Percentiles rank a stretch among this genome's conserved stretches.
phyloP scores from a whole-genome alignment of 2,329 filamentous ascomycete genomes.

The Colletotrichum costaricense region DNA sequence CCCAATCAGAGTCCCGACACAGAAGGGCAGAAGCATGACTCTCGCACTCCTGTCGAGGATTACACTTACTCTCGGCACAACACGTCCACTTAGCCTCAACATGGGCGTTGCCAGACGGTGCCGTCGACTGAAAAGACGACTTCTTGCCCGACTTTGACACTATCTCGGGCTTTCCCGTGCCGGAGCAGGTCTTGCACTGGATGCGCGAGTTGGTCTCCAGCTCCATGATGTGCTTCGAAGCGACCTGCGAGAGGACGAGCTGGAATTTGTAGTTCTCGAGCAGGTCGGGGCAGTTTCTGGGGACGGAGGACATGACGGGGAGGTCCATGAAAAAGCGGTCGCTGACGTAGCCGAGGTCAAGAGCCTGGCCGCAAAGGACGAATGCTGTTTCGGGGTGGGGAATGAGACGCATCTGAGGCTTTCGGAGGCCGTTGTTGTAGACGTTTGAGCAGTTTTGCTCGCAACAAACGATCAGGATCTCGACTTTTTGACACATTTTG shows the following conservation, averaged over 20 bases:
- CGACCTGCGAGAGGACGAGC: neutral
- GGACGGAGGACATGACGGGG: neutral
- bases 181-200: neutral
- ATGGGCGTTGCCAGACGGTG: neutral
- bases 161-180: neutral
- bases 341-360: neutral
- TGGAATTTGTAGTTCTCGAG: neutral
- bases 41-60: neutral
- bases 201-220: neutral
- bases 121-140: neutral
- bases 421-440: neutral
- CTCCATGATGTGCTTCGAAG: neutral
- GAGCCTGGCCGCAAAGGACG: neutral
- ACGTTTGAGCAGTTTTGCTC: neutral
- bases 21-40: neutral
- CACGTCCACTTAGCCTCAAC: neutral
- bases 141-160: neutral
- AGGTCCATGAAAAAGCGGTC: neutral
- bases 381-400: neutral
- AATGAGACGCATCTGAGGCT: neutral
- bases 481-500: neutral
- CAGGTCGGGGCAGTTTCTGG: neutral
- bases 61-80: neutral
- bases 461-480: neutral
- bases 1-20: neutral